Evolutionary conservation across 1,139 yeast genomes (phyloP).

Genomic region (Candida albicans): DNA sequence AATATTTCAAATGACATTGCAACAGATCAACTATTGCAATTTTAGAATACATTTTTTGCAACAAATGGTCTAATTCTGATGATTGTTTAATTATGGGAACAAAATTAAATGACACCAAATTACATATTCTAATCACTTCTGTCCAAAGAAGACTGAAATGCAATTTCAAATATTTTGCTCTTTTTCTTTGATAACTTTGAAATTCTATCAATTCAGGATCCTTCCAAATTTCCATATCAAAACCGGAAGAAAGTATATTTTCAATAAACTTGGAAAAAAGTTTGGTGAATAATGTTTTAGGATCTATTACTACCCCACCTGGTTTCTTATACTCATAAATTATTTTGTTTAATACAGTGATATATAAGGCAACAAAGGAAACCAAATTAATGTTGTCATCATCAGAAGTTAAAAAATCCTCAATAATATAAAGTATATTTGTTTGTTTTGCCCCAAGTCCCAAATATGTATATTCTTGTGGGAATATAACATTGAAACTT

Average conservation of each 20-base stretch:
- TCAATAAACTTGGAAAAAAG: conserved; percentile 19
- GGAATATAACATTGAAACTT: conserved; percentile 26
- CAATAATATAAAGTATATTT: conserved; percentile 18
- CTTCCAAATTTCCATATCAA: conserved; percentile 34
- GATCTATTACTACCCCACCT: conserved; percentile 16
- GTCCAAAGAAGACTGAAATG: conserved; percentile 40
- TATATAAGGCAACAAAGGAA: conserved; percentile 23
- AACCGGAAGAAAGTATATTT: conserved; percentile 12
- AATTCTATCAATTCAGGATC: conserved; percentile 33
- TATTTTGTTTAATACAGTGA: conserved; percentile 26
- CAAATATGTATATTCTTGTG: conserved; percentile 22
- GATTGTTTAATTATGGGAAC: conserved; percentile 25
- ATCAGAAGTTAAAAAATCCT: conserved; percentile 14
- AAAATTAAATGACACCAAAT: conserved; percentile 31
- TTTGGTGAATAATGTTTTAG: conserved; percentile 19
- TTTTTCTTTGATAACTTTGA: conserved; percentile 19
- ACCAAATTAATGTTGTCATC: conserved; percentile 20
- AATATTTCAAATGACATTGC: conserved; percentile 28
- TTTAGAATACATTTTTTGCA: conserved; percentile 21
- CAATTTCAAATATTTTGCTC: conserved; percentile 27
- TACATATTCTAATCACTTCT: conserved; percentile 34
- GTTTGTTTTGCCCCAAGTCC: conserved; percentile 20
- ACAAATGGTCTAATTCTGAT: conserved; percentile 21
- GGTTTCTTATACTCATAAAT: conserved; percentile 19
- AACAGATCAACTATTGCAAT: conserved; percentile 29